Evolutionary conservation across 2,329 filamentous ascomycete species (phyloP).

Genomic region (Trichophyton simii): DNA sequence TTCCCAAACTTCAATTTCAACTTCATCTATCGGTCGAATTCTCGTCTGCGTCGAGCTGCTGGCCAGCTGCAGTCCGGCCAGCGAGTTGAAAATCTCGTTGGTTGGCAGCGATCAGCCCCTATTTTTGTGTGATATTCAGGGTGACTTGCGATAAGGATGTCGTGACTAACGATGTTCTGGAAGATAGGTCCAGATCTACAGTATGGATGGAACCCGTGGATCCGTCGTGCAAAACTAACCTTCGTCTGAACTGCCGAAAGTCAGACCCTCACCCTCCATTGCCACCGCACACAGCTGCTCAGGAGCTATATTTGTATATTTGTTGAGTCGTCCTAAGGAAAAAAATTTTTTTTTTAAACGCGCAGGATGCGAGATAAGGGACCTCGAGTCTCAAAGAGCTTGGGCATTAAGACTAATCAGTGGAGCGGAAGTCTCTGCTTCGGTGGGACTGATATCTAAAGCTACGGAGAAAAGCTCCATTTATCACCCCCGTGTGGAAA

Average conservation of each 20-base stretch:
- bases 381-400: not conserved
- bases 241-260: constrained; percentile 2
- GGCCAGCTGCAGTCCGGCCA: no score
- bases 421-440: not conserved
- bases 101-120: no score
- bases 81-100: no score
- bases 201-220: constrained; percentile 1
- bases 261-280: not conserved
- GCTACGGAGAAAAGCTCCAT: not conserved
- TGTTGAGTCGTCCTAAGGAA: not conserved
- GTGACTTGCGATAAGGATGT: not conserved
- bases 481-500: not conserved
- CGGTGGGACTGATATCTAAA: not conserved
- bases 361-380: not conserved
- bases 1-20: not conserved
- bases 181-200: not conserved
- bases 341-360: not conserved
- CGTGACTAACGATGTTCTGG: not conserved
- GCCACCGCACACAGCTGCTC: not conserved
- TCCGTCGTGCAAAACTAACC: not conserved
- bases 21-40: not conserved
- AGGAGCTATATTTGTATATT: not conserved
- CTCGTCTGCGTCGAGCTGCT: not conserved
- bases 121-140: no score
- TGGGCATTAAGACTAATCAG: not conserved